Percentiles rank a stretch among this genome's conserved stretches.
phyloP scores from a whole-genome alignment of 169 alveolate species.

The Cryptosporidium meleagridis region DNA sequence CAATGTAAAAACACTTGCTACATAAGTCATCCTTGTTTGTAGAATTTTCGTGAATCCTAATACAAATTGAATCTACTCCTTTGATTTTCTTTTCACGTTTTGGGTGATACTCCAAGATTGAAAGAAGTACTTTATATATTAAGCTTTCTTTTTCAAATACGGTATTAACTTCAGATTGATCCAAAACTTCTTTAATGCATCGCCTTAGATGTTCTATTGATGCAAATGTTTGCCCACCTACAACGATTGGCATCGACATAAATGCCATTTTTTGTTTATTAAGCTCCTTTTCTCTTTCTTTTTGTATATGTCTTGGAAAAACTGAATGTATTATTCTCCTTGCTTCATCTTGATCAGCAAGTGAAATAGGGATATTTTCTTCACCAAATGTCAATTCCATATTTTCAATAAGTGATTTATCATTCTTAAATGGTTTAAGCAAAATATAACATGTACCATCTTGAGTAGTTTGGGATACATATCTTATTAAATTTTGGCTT shows the following conservation, averaged over 20 bases:
- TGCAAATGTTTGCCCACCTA: slow-evolving; percentile 60
- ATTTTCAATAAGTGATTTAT: not conserved
- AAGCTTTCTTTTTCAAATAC: slow-evolving; percentile 44
- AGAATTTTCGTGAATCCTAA: slow-evolving; percentile 22
- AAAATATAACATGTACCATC: slow-evolving; percentile 58
- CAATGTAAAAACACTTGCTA: slow-evolving; percentile 51
- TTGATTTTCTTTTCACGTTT: slow-evolving; percentile 13
- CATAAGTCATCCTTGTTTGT: not conserved
- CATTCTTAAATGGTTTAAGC: slow-evolving; percentile 59
- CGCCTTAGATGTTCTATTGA: slow-evolving; percentile 70
- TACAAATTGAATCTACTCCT: slow-evolving; percentile 49
- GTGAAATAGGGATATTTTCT: not conserved
- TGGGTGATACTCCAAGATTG: slow-evolving; percentile 63
- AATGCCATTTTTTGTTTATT: slow-evolving; percentile 58
- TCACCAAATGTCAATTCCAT: slow-evolving; percentile 6
- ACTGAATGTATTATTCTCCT: slow-evolving; percentile 30
- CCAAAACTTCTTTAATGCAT: slow-evolving; percentile 56
- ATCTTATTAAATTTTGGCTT: slow-evolving; percentile 48
- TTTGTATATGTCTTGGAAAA: slow-evolving; percentile 63
- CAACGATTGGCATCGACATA: slow-evolving; percentile 25
- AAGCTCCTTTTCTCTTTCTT: slow-evolving; percentile 69
- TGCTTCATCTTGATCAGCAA: slow-evolving; percentile 51
- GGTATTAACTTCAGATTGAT: slow-evolving; percentile 21
- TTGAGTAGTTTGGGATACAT: slow-evolving; percentile 71
- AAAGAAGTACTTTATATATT: slow-evolving; percentile 24